Base-by-base conservation (phyloP, 2,329 filamentous ascomycete species). In the Neopestalotiopsis clavispora region DNA sequence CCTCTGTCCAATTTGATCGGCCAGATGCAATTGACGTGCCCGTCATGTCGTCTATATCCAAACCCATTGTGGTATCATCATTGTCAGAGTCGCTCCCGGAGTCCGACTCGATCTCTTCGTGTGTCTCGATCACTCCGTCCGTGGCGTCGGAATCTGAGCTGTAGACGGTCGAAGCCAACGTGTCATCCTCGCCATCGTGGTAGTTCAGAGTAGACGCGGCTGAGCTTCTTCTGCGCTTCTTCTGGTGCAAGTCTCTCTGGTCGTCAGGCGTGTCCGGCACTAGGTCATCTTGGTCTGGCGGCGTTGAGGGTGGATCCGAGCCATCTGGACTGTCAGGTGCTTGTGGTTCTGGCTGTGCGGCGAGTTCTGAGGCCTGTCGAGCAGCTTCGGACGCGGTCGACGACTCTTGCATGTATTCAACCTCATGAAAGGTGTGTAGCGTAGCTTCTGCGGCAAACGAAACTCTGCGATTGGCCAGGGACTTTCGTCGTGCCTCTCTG, bases 401-500 rank as follows among this genome's bases (percentile, higher is more conserved):
- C 23, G 94, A 94, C 78, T 98, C 95, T 76, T 95, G 94, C 78
- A 90, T 87, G 71, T 95, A 92, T 76, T 98, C 95, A 59, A 98
- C 89, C 68, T 96, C 95, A 77, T 98, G 95, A 87, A 97, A 98
- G 0, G 96, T 99, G 78, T 99, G 96, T 45, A 99, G 86, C 3
- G 96, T 99, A 13, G 96, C 96, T 81, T 99, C 96, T 1, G 96
- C 96, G 4, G 96, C 96, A 80, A 99, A 99, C 0, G 95, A 98
- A 42, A 99, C 96, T 77, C 96, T 90, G 76, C 96, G 90, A 78
- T 96, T 97, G 62, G 95, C 94, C 68, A 97, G 87, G 20, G 95
- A 98, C 79, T 98, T 98, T 74, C 96, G 89, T 71, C 96, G 91
- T 59, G 94, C 95, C 79, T 97, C 96, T 74, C 94, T 89, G 67